These are phyloP conservation scores for Flueggea neowawraea DNA, from an alignment of 441 rosid genomes.

Conservation along the genomic window DNA sequence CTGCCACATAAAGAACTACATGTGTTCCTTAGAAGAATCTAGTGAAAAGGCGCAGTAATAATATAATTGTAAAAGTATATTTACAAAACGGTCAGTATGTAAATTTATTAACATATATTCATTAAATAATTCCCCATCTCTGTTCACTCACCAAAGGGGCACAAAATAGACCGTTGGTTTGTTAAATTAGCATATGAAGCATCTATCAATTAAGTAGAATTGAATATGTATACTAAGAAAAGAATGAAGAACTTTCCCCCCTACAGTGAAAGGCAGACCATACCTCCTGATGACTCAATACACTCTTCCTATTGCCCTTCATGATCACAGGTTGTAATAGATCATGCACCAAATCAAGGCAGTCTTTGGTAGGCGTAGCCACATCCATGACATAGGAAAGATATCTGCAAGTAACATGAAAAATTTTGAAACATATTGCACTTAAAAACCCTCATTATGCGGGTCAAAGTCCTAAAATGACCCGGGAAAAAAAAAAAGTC, in stretches of 20 bases:
- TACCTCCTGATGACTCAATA: conserved; percentile 97
- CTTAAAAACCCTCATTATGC: conserved; percentile 1
- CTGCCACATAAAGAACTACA: not conserved
- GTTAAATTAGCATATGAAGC: too few relatives aligned
- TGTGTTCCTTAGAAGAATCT: not conserved
- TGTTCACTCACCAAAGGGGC: too few relatives aligned
- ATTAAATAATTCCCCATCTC: too few relatives aligned
- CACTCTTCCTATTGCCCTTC: conserved; percentile 66
- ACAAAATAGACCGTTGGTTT: too few relatives aligned
- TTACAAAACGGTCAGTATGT: too few relatives aligned
- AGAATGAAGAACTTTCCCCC: not conserved
- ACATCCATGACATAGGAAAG: conserved; percentile 97
- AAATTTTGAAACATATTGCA: conserved; percentile 3
- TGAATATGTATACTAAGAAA: not conserved
- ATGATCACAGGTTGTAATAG: conserved; percentile 63
- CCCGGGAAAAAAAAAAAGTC: not conserved
- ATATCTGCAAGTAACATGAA: conserved; percentile 46
- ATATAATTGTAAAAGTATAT: not conserved
- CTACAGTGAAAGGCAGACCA: conserved; percentile 7
- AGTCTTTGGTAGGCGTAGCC: conserved; percentile 89
- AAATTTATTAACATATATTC: too few relatives aligned
- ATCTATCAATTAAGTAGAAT: not conserved
- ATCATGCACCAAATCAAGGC: conserved; percentile 67
- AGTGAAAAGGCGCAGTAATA: not conserved
- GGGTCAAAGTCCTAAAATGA: not conserved